phyloP scores from a whole-genome alignment of 176 grass and related monocot genomes.

The Oropetium thomaeum region DNA sequence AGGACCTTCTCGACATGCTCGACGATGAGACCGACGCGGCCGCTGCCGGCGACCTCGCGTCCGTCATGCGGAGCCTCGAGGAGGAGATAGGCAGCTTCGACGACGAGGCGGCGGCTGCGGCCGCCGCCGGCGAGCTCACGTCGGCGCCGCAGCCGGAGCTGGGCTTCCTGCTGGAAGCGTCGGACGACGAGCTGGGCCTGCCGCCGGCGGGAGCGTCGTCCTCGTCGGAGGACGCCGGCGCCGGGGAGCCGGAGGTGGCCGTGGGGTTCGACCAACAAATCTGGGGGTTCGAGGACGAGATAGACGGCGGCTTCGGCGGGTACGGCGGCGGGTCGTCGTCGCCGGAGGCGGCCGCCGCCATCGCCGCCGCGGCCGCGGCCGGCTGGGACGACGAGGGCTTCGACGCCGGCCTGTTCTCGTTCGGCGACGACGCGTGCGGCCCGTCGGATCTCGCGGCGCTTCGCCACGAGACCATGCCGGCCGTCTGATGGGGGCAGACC shows the following conservation, averaged over 20 bases:
- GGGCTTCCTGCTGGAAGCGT: conserved; percentile 65
- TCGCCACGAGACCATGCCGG: conserved; percentile 50
- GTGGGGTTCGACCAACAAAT: conserved; percentile 24
- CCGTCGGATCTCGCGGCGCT: conserved; percentile 40
- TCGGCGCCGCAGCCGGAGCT: conserved; percentile 35
- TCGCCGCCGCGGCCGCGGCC: neutral
- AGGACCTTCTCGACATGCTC: conserved; percentile 63
- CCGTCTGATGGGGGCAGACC: conserved; percentile 50
- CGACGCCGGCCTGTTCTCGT: conserved; percentile 51
- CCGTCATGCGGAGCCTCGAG: conserved; percentile 73
- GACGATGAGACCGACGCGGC: conserved; percentile 48
- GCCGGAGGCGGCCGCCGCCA: conserved; percentile 25
- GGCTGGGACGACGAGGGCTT: conserved; percentile 51
- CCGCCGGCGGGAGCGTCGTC: conserved; percentile 31
- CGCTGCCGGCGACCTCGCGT: conserved; percentile 49
- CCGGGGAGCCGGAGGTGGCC: neutral
- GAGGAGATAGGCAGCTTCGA: conserved; percentile 58
- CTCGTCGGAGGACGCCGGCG: conserved; percentile 8
- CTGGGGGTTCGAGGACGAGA: conserved; percentile 61
- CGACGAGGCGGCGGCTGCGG: neutral
- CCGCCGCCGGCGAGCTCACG: neutral
- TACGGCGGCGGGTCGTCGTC: conserved; percentile 8
- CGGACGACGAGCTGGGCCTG: conserved; percentile 84
- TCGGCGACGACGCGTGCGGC: conserved; percentile 25
- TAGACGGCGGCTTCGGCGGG: neutral